A percentile compares a stretch with the other conserved stretches of the same genome.
phyloP scores from a whole-genome alignment of 768 basidiomycete species.

The Suillus subluteus region DNA sequence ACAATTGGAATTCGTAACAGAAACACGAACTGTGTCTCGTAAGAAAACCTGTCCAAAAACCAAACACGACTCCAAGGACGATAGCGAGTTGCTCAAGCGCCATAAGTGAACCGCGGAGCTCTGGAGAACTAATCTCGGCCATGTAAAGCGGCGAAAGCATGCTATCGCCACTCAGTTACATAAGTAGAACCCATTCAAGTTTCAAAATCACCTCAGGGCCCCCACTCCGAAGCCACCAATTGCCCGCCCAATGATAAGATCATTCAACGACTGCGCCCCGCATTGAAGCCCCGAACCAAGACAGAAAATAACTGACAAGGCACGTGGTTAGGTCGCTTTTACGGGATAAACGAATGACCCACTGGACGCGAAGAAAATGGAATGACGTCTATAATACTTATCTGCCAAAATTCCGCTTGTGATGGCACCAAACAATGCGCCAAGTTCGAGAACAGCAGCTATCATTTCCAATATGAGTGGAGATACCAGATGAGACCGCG shows the following conservation, averaged over 20 bases:
- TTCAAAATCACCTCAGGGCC: slow-evolving; percentile 54
- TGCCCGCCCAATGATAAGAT: slow-evolving; percentile 71
- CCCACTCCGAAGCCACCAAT: slow-evolving; percentile 85
- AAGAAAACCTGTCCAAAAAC: slow-evolving; percentile 81
- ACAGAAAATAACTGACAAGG: slow-evolving; percentile 60
- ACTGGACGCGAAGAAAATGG: slow-evolving; percentile 74
- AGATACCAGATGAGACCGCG: neutral
- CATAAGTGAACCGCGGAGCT: slow-evolving; percentile 77
- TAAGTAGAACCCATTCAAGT: neutral
- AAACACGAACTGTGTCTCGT: slow-evolving; percentile 60
- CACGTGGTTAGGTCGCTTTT: slow-evolving; percentile 1
- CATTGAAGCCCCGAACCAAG: slow-evolving; percentile 74
- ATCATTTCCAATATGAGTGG: slow-evolving; percentile 6
- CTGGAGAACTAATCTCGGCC: slow-evolving; percentile 83
- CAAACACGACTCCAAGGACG: slow-evolving; percentile 78
- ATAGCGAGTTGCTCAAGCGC: slow-evolving; percentile 83
- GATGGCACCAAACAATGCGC: slow-evolving; percentile 78
- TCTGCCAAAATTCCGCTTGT: slow-evolving; percentile 70
- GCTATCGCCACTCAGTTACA: slow-evolving; percentile 38
- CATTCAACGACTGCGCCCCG: slow-evolving; percentile 54
- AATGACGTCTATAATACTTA: slow-evolving; percentile 63
- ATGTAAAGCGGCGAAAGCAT: slow-evolving; percentile 84
- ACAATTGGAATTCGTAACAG: neutral
- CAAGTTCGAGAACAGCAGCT: slow-evolving; percentile 82
- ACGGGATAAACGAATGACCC: slow-evolving; percentile 25